phyloP scores from a whole-genome alignment of 1,139 yeast species.

The Geotrichum citri-aurantii region DNA sequence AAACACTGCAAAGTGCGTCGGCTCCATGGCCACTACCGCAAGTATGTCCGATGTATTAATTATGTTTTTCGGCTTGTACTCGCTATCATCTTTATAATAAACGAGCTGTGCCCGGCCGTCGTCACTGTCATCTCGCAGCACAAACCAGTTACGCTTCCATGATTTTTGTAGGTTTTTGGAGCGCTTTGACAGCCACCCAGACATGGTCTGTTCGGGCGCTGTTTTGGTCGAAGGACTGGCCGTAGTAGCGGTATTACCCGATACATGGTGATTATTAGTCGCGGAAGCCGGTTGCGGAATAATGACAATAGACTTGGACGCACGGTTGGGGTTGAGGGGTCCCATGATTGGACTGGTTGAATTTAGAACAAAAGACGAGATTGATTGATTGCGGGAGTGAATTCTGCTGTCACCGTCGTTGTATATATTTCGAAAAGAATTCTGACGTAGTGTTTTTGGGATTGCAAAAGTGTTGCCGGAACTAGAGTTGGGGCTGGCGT shows the following conservation, averaged over 20 bases:
- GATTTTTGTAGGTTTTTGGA: constrained; percentile 26
- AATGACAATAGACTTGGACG: constrained; percentile 1
- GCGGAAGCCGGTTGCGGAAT: constrained; percentile 10
- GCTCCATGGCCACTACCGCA: constrained; percentile 33
- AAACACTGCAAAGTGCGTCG: constrained; percentile 40
- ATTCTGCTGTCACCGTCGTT: not conserved
- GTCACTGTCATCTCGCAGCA: constrained; percentile 43
- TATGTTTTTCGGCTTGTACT: constrained; percentile 51
- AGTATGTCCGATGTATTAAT: constrained; percentile 38
- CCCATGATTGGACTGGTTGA: not conserved
- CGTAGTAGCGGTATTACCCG: not conserved
- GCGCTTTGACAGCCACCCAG: constrained; percentile 35
- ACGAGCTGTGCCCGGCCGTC: constrained; percentile 43
- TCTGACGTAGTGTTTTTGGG: not conserved
- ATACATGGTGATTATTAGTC: not conserved
- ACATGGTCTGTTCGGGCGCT: constrained; percentile 20
- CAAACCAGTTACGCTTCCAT: constrained; percentile 56
- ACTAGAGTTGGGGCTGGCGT: not conserved
- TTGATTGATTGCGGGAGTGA: not conserved
- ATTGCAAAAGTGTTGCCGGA: not conserved
- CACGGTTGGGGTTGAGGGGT: not conserved
- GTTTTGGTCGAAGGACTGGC: not conserved
- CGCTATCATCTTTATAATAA: constrained; percentile 53
- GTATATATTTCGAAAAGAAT: not conserved
- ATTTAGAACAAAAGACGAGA: not conserved